Evolutionary conservation across 805 yeast genomes (phyloP).

Genomic region (Pichia occidentalis): DNA sequence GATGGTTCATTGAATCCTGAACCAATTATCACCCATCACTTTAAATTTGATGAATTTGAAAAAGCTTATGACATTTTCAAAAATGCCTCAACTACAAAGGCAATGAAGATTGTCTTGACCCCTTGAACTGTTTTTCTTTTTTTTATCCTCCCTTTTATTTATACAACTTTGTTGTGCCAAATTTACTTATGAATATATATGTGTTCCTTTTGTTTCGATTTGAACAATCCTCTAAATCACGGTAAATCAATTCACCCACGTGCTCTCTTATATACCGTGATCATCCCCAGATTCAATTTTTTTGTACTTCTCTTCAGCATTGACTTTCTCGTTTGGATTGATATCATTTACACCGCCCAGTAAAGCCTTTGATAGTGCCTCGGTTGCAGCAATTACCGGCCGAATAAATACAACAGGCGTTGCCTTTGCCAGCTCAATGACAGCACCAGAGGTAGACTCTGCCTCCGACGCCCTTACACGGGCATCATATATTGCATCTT

Average conservation of each 20-base stretch:
- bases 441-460: slow-evolving; percentile 60
- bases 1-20: slow-evolving; percentile 39
- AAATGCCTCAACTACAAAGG: slow-evolving; percentile 47
- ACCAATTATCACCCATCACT: slow-evolving; percentile 53
- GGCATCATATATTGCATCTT: slow-evolving; percentile 53
- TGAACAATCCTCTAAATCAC: too few species aligned
- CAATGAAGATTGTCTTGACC: slow-evolving; percentile 41
- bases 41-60: slow-evolving; percentile 47
- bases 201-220: too few species aligned
- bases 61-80: slow-evolving; percentile 55
- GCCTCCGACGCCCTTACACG: slow-evolving; percentile 57
- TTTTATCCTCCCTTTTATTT: slow-evolving; percentile 2
- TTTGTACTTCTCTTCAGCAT: slow-evolving; percentile 63
- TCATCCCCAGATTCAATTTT: neutral
- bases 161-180: too few species aligned
- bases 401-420: slow-evolving; percentile 77
- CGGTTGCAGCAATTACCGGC: slow-evolving; percentile 90
- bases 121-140: slow-evolving; percentile 9
- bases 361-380: slow-evolving; percentile 74
- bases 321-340: slow-evolving; percentile 55
- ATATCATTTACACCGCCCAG: slow-evolving; percentile 79
- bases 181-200: too few species aligned
- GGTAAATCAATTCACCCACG: too few species aligned
- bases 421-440: slow-evolving; percentile 60
- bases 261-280: neutral